Evolutionary conservation across 2,329 filamentous ascomycete genomes (phyloP).

Genomic region (Chaetomium strumarium): DNA sequence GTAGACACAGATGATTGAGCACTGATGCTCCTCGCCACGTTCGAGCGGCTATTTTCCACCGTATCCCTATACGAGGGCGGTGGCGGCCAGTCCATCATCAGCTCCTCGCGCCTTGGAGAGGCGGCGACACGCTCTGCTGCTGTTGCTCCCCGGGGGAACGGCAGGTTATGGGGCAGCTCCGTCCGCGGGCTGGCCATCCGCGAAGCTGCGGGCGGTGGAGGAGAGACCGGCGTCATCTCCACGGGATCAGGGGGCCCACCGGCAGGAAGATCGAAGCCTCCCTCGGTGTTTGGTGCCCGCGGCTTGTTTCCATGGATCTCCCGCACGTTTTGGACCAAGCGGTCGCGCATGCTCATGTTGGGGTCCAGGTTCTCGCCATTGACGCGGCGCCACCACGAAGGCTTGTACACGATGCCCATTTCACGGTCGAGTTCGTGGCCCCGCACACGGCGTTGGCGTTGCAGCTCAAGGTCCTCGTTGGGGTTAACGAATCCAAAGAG

Average conservation of each 20-base stretch:
- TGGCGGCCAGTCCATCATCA: slow-evolving; percentile 39
- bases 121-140: slow-evolving; percentile 27
- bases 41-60: slow-evolving; percentile 8
- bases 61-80: slow-evolving; percentile 20
- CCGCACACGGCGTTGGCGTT: slow-evolving; percentile 54
- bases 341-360: slow-evolving; percentile 43
- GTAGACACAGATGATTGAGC: slow-evolving; percentile 42
- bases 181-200: slow-evolving; percentile 26
- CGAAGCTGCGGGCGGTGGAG: slow-evolving; percentile 2
- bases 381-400: slow-evolving; percentile 59
- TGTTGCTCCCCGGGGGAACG: slow-evolving; percentile 41
- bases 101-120: slow-evolving; percentile 33
- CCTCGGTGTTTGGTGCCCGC: slow-evolving; percentile 10
- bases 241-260: slow-evolving; percentile 6
- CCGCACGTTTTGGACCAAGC: slow-evolving; percentile 48
- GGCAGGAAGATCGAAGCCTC: slow-evolving; percentile 29
- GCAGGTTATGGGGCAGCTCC: slow-evolving; percentile 38
- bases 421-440: slow-evolving; percentile 52
- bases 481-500: slow-evolving; percentile 54
- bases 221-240: slow-evolving; percentile 30
- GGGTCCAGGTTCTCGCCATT: slow-evolving; percentile 38
- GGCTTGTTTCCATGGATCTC: slow-evolving; percentile 47
- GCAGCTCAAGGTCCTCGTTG: slow-evolving; percentile 66
- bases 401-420: slow-evolving; percentile 55
- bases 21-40: slow-evolving; percentile 39